A percentile compares a stretch with the other conserved stretches of the same genome.
Evolutionary conservation across 2,329 filamentous ascomycete species (phyloP).

Genomic region (Botrytis cinerea): DNA sequence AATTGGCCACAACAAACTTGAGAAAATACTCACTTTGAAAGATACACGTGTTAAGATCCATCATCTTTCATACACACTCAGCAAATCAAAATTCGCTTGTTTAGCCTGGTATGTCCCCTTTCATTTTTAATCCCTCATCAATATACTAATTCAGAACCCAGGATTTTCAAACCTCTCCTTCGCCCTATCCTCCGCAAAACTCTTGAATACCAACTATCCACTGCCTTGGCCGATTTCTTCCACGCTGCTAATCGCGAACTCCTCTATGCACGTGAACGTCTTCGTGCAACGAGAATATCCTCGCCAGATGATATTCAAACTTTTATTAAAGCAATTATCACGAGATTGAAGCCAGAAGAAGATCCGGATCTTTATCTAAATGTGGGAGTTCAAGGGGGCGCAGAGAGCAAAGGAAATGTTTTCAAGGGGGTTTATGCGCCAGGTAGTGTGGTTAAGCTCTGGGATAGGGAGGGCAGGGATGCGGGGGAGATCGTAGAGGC

Average conservation of each 20-base stretch:
- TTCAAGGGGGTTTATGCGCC: conserved; percentile 88
- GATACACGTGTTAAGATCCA: conserved; percentile 80
- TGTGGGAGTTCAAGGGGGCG: conserved; percentile 64
- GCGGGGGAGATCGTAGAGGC: conserved; percentile 76
- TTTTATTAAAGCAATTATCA: conserved; percentile 80
- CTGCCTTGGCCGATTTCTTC: conserved; percentile 68
- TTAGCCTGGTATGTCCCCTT: conserved; percentile 60
- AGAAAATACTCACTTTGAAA: conserved; percentile 77
- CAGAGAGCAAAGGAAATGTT: conserved; percentile 57
- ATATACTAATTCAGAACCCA: neutral
- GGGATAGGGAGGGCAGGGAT: conserved; percentile 74
- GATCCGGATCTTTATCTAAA: conserved; percentile 76
- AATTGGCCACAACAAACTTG: conserved; percentile 73
- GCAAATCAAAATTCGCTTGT: conserved; percentile 73
- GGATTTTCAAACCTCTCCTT: conserved; percentile 75
- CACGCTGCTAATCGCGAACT: conserved; percentile 81
- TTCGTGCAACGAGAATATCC: conserved; percentile 82
- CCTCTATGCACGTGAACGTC: conserved; percentile 79
- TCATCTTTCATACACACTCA: conserved; percentile 78
- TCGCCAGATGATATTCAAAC: conserved; percentile 78
- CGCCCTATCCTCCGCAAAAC: conserved; percentile 77
- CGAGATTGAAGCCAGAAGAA: conserved; percentile 68
- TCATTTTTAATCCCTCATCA: neutral
- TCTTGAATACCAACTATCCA: conserved; percentile 76
- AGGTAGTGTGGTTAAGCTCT: conserved; percentile 85